Base-by-base conservation (phyloP, 352 stramenopile genomes). In the Elongisporangium anandrum region DNA sequence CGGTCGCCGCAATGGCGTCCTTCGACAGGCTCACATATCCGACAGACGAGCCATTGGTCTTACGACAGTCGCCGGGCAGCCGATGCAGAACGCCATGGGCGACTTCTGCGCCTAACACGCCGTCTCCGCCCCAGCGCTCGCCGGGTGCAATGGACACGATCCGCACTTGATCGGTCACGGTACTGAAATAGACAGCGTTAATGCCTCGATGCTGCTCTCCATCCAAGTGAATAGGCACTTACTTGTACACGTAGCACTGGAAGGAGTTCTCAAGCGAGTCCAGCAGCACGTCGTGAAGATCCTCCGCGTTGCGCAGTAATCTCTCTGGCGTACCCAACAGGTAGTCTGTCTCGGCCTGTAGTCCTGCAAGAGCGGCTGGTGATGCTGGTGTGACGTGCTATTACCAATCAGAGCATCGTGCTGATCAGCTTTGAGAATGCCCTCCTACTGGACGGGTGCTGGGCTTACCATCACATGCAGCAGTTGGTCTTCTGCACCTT, bases 231-330 rank as follows among this genome's bases (percentile, higher is more conserved):
- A 12, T 20, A 34, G 38, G 15, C 10, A 70, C 79, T 19, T 50
- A 94, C 86, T 97, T 99, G 85, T 99, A 99, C 15, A 99, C 95
- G 66, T 99, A 99, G 56, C 98, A 93, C 75, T 99, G 95, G 59
- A 99, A 90, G 2, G 96, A 88, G 50, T 89, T 74, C 65, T 99
- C 89, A 5, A 97, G 58, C 56, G 97, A 75, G 48, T 94, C 70
- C 58, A 94, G 58, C 26, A 99, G 82, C 58, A 98, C 87, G 38
- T 96, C 83, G 29, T 92, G 81, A 47, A 99, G 73, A 56, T 96
- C 88, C 19, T 97, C 86, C 0, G 82, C 53, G 66, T 90, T 81
- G 29, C 74, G 72, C 64, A 98, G 97, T 13, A 88, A 86, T 22
- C 79, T 73, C 52, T 92, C 87, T 9, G 92, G 93, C 2, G 95